Conservation (phyloP, 2,329 filamentous ascomycete genomes). For the Paramyrothecium roridum region DNA sequence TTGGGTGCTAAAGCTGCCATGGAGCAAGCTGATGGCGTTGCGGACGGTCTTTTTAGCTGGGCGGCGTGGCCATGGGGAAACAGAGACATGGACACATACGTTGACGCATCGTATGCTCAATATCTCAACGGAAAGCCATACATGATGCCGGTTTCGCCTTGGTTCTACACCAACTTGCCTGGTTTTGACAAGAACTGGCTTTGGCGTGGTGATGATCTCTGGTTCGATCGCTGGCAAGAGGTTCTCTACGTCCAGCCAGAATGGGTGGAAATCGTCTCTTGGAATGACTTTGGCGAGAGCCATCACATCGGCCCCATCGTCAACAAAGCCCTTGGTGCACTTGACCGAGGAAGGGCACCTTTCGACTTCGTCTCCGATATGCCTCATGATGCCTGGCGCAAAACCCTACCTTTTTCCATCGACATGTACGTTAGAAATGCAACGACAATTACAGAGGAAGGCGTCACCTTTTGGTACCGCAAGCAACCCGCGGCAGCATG, state of each 20-base stretch:
- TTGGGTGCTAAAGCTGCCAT: background rate
- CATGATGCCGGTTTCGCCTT: conserved; percentile 1
- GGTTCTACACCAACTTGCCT: background rate
- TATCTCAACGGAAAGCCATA: background rate
- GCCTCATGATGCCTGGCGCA: background rate
- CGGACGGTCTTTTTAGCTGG: background rate
- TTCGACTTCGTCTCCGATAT: background rate
- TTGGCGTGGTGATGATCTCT: background rate
- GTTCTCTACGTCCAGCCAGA: background rate
- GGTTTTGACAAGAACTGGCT: background rate
- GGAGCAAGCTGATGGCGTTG: background rate
- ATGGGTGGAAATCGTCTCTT: background rate
- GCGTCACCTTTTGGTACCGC: background rate
- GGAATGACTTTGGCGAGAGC: background rate
- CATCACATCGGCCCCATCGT: background rate
- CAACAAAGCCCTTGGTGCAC: background rate
- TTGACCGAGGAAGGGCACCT: background rate
- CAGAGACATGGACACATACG: background rate
- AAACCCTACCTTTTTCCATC: background rate
- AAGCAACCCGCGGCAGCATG: background rate
- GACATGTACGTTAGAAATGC: background rate
- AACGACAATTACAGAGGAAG: background rate
- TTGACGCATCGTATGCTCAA: background rate
- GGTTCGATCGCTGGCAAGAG: background rate
- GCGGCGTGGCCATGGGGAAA: background rate